Evolutionary conservation across 2,329 filamentous ascomycete genomes (phyloP).

Genomic region (Passalora sequoiae): DNA sequence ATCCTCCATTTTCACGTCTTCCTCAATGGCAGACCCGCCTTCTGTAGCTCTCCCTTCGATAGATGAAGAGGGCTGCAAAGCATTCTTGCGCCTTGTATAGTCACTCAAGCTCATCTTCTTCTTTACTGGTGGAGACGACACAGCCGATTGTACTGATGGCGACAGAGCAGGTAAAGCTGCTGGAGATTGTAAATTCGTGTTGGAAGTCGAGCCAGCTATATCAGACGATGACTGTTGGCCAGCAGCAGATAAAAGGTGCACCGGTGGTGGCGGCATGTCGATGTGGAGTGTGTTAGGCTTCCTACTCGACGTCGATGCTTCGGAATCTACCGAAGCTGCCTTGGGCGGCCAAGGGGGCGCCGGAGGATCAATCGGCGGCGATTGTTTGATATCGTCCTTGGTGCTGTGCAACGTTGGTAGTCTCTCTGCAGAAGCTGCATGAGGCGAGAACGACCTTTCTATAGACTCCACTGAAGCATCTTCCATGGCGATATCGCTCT

Average conservation of each 20-base stretch:
- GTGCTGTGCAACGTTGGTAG: neutral
- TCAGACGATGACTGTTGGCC: slow-evolving; percentile 19
- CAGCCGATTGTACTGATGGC: slow-evolving; percentile 37
- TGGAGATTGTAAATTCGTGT: slow-evolving; percentile 24
- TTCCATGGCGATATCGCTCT: slow-evolving; percentile 20
- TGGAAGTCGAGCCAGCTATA: slow-evolving; percentile 8
- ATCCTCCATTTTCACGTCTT: slow-evolving; percentile 30
- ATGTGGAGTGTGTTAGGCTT: slow-evolving; percentile 30
- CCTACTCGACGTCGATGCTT: slow-evolving; percentile 1
- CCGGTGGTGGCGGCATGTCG: slow-evolving; percentile 31
- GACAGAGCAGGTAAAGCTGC: slow-evolving; percentile 28
- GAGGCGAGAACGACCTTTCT: neutral
- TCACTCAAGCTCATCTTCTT: slow-evolving; percentile 51
- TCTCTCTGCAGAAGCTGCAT: too few relatives aligned
- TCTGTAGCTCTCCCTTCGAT: slow-evolving; percentile 23
- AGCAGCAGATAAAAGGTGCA: slow-evolving; percentile 25
- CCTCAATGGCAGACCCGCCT: slow-evolving; percentile 24
- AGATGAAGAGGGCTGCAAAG: slow-evolving; percentile 24
- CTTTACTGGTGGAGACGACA: slow-evolving; percentile 39
- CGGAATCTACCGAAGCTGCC: slow-evolving; percentile 9
- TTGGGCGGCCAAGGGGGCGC: slow-evolving; percentile 10
- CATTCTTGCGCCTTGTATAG: slow-evolving; percentile 42
- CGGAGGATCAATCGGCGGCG: slow-evolving; percentile 7
- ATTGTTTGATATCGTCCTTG: slow-evolving; percentile 4
- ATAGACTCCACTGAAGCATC: slow-evolving; percentile 15